Conservation (phyloP, 2,329 filamentous ascomycete species). For the Fusarium chuoi region DNA sequence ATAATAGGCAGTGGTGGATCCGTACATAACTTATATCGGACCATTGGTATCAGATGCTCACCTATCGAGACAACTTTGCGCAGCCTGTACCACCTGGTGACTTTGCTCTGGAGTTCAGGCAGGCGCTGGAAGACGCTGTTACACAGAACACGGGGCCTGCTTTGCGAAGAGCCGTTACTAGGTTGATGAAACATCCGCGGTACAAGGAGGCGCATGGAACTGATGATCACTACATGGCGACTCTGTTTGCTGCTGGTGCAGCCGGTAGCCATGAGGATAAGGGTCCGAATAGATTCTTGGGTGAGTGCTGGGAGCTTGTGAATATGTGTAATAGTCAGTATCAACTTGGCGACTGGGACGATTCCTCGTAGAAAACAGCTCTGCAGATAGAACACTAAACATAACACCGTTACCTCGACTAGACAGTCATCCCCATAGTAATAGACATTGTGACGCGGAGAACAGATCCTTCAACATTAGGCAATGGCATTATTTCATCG, state of each 20-base stretch:
- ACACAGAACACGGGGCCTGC: slow-evolving; percentile 52
- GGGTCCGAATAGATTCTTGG: slow-evolving; percentile 55
- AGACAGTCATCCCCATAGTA: no score
- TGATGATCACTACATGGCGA: slow-evolving; percentile 75
- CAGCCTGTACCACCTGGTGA: slow-evolving; percentile 38
- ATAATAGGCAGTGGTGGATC: slow-evolving; percentile 70
- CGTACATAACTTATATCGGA: slow-evolving; percentile 77
- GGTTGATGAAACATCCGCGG: slow-evolving; percentile 74
- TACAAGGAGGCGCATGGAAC: slow-evolving; percentile 75
- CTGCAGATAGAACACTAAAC: not conserved
- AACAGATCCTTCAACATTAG: no score
- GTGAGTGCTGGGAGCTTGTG: slow-evolving; percentile 71
- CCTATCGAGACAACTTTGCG: not conserved
- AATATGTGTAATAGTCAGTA: slow-evolving; percentile 73
- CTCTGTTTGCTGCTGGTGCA: slow-evolving; percentile 71
- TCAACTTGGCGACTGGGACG: slow-evolving; percentile 55
- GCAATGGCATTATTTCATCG: no score
- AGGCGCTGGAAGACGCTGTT: slow-evolving; percentile 70
- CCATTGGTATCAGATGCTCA: slow-evolving; percentile 71
- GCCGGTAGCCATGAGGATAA: slow-evolving; percentile 60
- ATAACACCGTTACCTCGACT: no score
- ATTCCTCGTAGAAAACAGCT: not conserved
- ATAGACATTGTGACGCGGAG: no score
- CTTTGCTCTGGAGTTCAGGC: slow-evolving; percentile 72
- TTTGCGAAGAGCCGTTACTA: slow-evolving; percentile 64